Base-by-base conservation (phyloP, 495 filamentous ascomycete species). In the Aspergillus campestris region DNA sequence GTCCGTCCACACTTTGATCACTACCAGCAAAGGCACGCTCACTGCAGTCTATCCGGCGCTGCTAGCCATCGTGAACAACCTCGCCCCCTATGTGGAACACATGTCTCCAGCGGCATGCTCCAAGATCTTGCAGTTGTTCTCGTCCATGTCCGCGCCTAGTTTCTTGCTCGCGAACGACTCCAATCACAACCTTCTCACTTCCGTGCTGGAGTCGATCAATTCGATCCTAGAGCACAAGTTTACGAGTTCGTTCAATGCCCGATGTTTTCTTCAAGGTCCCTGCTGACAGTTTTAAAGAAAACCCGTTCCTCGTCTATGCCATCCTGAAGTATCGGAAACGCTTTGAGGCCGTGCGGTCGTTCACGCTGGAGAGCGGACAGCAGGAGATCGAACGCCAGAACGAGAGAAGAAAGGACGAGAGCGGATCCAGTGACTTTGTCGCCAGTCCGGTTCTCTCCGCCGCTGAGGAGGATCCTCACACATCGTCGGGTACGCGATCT, bases 131-230 rank as follows among this genome's bases (percentile, higher is more conserved):
- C 88, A 97, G 50, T 72, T 97, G 7, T 97, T 91, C 64, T 81
- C 83, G 12, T 92, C 86, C 2, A 95, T 97, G 88, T 95, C 92
- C 6, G 85, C 92, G 1, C 94, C 94, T 1, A 85, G 81, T 24
- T 99, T 97, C 62, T 69, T 99, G n/a, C 69, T 99, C 14, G 87
- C 89, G 5, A 99, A 97, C 56, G 94, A 99, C 48, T 87, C 77
- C 10, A 99, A 99, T 47, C 87, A 99, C 47, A 64, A 68, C 30
- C 77, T 96, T 27, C 71, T 99, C 24, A 75, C 79, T 13, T 89
- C 90, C 0, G 65, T 99, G 30, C 72, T 99, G 9, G 89, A 95
- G 58, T 86, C 88, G 3, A 83, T 99, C 59, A 97, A 95, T 58
- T 78, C 89, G 3, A 84, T 96, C 28, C 72, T 97, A 31, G 92